These are phyloP conservation scores for Amanita molliuscula DNA, from an alignment of 768 basidiomycete genomes.

Conservation along the genomic window DNA sequence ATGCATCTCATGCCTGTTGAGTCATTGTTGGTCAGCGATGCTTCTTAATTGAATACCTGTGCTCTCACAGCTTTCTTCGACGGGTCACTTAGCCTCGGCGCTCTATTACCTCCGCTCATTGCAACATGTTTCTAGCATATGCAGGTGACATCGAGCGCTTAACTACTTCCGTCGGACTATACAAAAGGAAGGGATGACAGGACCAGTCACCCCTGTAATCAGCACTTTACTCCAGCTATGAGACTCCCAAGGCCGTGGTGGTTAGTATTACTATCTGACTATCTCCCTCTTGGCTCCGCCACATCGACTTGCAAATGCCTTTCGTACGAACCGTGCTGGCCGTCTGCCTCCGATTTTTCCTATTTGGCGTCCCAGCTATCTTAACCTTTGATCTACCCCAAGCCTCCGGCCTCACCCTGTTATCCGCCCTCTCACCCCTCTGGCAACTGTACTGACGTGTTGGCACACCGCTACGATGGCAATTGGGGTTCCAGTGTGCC, in stretches of 20 bases:
- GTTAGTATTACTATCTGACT: neutral
- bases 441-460: conserved; percentile 26
- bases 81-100: no score
- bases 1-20: no score
- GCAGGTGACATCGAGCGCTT: no score
- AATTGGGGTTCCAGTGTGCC: conserved; percentile 30
- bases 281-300: neutral
- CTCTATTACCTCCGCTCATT: no score
- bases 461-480: conserved; percentile 18
- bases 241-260: neutral
- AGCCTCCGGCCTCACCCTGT: conserved; percentile 25
- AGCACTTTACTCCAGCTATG: neutral
- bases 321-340: conserved; percentile 5
- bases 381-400: neutral
- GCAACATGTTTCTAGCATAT: no score
- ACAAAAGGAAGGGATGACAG: no score
- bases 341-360: conserved; percentile 1
- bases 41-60: no score
- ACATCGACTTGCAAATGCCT: conserved; percentile 1
- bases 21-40: no score
- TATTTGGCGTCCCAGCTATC: conserved; percentile 1
- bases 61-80: no score
- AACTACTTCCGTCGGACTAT: no score
- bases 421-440: conserved; percentile 25
- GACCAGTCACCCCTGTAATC: no score